Evolutionary conservation across 148 eudicot species (phyloP).

Genomic region (Pouteria glomerata): DNA sequence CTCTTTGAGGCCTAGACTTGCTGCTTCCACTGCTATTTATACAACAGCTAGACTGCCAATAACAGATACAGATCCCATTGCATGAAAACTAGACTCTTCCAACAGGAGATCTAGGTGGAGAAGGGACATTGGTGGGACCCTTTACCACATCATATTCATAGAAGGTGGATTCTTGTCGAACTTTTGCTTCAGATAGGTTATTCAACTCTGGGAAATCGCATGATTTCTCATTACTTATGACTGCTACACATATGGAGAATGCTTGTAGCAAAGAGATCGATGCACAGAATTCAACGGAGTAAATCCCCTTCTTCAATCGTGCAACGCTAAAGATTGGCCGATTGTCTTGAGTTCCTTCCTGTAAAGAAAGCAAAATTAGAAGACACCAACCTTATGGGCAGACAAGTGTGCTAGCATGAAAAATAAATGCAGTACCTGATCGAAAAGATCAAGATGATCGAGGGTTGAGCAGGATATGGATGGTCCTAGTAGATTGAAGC

Average conservation of each 20-base stretch:
- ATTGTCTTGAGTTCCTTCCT: conserved; percentile 37
- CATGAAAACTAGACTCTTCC: conserved; percentile 41
- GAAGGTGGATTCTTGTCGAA: conserved; percentile 14
- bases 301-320: conserved; percentile 50
- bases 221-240: conserved; percentile 37
- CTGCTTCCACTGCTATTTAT: no score
- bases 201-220: conserved; percentile 22
- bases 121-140: conserved; percentile 21
- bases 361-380: conserved; percentile 2
- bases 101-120: conserved; percentile 57
- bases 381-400: not conserved
- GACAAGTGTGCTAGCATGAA: no score
- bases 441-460: conserved; percentile 45
- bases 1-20: no score
- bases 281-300: conserved; percentile 54
- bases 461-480: conserved; percentile 11
- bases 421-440: conserved; percentile 39
- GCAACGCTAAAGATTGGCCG: conserved; percentile 42
- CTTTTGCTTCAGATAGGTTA: conserved; percentile 19
- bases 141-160: conserved; percentile 13
- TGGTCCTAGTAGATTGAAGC: conserved; percentile 16
- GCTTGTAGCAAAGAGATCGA: conserved; percentile 58
- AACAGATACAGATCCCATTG: no score
- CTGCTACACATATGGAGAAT: conserved; percentile 53
- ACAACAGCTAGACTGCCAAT: no score